phyloP scores from a whole-genome alignment of 2,329 filamentous ascomycete species.

The Coniella vitis region DNA sequence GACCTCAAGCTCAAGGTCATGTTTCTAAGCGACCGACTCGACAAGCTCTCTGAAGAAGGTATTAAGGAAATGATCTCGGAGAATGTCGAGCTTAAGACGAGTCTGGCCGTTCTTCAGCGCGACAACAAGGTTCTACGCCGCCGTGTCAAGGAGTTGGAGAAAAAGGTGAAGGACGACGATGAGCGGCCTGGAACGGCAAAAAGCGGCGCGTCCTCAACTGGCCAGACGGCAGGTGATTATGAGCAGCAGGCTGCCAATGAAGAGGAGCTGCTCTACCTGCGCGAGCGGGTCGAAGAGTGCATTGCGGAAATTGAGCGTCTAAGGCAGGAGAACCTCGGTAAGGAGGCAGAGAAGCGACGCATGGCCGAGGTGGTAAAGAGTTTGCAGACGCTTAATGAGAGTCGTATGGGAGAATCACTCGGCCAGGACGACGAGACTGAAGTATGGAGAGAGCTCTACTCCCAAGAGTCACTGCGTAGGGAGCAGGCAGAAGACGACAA shows the following conservation, averaged over 20 bases:
- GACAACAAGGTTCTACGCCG: constrained; percentile 80
- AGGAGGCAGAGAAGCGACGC: constrained; percentile 79
- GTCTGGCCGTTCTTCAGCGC: constrained; percentile 79
- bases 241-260: constrained; percentile 61
- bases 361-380: constrained; percentile 71
- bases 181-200: constrained; percentile 54
- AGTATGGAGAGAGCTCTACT: constrained; percentile 50
- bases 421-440: constrained; percentile 32
- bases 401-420: constrained; percentile 24
- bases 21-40: constrained; percentile 87
- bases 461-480: constrained; percentile 81
- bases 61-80: constrained; percentile 98
- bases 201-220: constrained; percentile 50
- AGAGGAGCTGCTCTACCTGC: constrained; percentile 77
- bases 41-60: constrained; percentile 90
- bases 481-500: constrained; percentile 91
- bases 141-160: constrained; percentile 80
- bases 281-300: constrained; percentile 80
- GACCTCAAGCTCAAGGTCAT: constrained; percentile 96
- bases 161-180: constrained; percentile 62
- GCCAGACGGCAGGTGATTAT: constrained; percentile 47
- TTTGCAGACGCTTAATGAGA: constrained; percentile 52
- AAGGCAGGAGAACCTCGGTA: constrained; percentile 66
- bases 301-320: constrained; percentile 78
- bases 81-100: constrained; percentile 91